These are phyloP conservation scores for Venturia oleaginea DNA, from an alignment of 2,329 filamentous ascomycete genomes.

Conservation along the genomic window DNA sequence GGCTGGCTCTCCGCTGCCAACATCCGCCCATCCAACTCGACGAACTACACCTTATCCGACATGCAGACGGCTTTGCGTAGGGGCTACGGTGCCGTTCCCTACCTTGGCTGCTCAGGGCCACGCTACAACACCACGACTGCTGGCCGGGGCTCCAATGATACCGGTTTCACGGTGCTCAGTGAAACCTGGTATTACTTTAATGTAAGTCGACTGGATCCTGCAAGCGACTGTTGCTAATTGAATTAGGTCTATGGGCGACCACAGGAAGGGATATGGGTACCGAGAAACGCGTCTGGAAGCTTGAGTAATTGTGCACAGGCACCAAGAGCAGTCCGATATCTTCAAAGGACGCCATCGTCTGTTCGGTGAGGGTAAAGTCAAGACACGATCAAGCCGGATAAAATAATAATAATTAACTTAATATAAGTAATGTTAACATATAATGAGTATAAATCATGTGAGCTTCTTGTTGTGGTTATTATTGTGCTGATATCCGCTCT, in stretches of 20 bases:
- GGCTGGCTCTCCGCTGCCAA: slow-evolving; percentile 46
- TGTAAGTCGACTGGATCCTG: slow-evolving; percentile 24
- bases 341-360: slow-evolving; percentile 7
- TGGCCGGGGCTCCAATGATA: slow-evolving; percentile 46
- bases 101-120: slow-evolving; percentile 53
- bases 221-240: neutral
- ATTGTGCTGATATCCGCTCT: no score
- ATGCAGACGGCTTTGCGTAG: slow-evolving; percentile 43
- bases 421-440: no score
- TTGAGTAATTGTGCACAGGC: slow-evolving; percentile 48
- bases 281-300: slow-evolving; percentile 40
- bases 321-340: slow-evolving; percentile 3
- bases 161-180: slow-evolving; percentile 46
- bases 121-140: slow-evolving; percentile 51
- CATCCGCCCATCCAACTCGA: slow-evolving; percentile 51
- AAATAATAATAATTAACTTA: no score
- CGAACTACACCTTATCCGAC: slow-evolving; percentile 44
- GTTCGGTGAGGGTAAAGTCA: neutral
- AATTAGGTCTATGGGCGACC: slow-evolving; percentile 39
- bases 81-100: slow-evolving; percentile 47
- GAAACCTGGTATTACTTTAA: slow-evolving; percentile 63
- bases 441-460: no score
- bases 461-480: no score
- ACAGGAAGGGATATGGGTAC: slow-evolving; percentile 42
- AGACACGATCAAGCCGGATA: no score